A percentile compares a stretch with the other conserved stretches of the same genome.
Evolutionary conservation across 495 filamentous ascomycete species (phyloP).

Genomic region (Aspergillus diversus): DNA sequence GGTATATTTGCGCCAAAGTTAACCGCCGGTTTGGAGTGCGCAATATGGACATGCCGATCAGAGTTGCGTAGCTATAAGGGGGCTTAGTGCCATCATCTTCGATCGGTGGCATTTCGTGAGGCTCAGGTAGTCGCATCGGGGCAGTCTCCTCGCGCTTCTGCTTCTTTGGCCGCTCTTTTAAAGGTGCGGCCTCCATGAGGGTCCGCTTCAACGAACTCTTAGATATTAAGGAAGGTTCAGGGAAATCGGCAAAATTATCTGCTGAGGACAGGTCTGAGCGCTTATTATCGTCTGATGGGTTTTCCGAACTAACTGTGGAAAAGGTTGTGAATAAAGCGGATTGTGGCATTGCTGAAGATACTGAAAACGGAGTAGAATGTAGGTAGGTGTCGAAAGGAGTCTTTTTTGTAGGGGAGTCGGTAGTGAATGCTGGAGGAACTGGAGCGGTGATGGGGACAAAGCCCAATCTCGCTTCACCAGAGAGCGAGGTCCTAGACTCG

Average conservation of each 20-base stretch:
- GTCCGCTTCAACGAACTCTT: constrained; percentile 66
- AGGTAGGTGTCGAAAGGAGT: constrained; percentile 52
- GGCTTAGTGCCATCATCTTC: constrained; percentile 90
- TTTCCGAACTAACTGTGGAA: constrained; percentile 47
- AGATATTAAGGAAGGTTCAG: constrained; percentile 59
- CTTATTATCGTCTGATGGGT: constrained; percentile 68
- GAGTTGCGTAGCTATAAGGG: constrained; percentile 86
- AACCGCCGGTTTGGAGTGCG: constrained; percentile 81
- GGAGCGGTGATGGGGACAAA: constrained; percentile 76
- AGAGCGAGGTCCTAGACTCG: constrained; percentile 40
- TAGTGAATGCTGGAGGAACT: constrained; percentile 61
- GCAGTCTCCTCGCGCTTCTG: constrained; percentile 52
- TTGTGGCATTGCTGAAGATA: constrained; percentile 55
- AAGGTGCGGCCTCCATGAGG: constrained; percentile 73
- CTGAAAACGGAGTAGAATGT: constrained; percentile 57
- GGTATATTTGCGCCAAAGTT: constrained; percentile 97
- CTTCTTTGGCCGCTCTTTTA: constrained; percentile 72
- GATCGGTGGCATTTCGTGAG: constrained; percentile 75
- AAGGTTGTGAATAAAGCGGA: constrained; percentile 69
- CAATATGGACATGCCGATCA: constrained; percentile 97
- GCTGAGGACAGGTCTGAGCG: constrained; percentile 48
- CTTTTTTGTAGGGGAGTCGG: constrained; percentile 88
- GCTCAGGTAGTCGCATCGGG: constrained; percentile 62
- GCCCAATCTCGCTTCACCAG: constrained; percentile 41
- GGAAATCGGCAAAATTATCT: constrained; percentile 57